Evolutionary conservation across 148 eudicot genomes (phyloP), one percentile per base, ranked within the genome.

Genomic region (Polygonum aviculare): DNA sequence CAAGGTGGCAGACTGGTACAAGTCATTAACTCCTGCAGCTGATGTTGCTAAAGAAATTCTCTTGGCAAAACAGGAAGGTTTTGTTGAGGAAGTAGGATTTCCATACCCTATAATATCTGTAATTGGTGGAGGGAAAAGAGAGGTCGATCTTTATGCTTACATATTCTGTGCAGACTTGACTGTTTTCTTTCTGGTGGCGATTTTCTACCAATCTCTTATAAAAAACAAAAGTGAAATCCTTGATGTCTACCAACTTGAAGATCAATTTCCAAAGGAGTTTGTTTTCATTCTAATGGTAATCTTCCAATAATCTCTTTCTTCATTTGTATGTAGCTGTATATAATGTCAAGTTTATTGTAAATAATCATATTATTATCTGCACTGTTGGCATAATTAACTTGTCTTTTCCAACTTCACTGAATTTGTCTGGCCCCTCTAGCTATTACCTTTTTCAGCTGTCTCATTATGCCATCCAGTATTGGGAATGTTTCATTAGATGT

Each of bases 171-270:
- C 94, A 62, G 99, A 96, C 86, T 85, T 96, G 78, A 79, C 89
- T 4, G 98, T 96, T 72, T 93, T 96, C 89, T 96, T 96, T 84
- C 79, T 96, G 86, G 98, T 93, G 75, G 97, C 89, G 81, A 86
- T 93, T 74, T 96, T 90, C 83, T 96, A 96, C 85, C 92, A 91
- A 45, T 91, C 95, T 35, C 90, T 93, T 77, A 96, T 93, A 14
- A 90, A 93, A 80, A 93, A 96, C 75, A 96, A 88, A 81, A 93
- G 91, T 74, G 99, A 96, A 72, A 89, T 96, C 84, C 93, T 96
- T 35, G 99, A 90, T 76, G 96, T 91, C 60, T 96, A 93, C 84
- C 99, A 96, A 87, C 98, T 93, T 80, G 99, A 96, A 87, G 99
- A 96, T 80, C 99, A 96, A 65, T 96, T 96, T 59, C 98, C 99